Percentiles rank a stretch among this genome's conserved stretches.
phyloP scores from a whole-genome alignment of 2,329 filamentous ascomycete species.

The Pseudopyrenochaeta lycopersici region DNA sequence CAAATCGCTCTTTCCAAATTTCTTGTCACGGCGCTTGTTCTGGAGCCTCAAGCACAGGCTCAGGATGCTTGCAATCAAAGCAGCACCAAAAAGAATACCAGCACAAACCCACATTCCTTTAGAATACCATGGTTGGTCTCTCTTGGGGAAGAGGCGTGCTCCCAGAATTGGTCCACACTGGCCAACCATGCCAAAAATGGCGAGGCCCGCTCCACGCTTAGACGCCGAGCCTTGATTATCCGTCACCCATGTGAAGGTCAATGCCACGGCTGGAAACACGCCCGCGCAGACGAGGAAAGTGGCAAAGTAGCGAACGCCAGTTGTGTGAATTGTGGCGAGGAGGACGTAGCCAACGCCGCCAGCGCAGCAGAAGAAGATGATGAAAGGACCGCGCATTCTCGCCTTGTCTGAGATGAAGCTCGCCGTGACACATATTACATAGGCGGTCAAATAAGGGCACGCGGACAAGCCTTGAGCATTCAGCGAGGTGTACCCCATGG shows the following conservation, averaged over 20 bases:
- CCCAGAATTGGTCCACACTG: too few relatives aligned
- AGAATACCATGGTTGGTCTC: too few relatives aligned
- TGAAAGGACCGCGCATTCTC: slow-evolving; percentile 46
- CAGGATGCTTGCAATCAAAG: too few relatives aligned
- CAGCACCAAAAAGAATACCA: too few relatives aligned
- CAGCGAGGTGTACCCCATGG: slow-evolving; percentile 52
- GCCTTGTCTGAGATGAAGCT: slow-evolving; percentile 50
- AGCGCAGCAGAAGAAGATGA: slow-evolving; percentile 36
- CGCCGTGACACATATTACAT: slow-evolving; percentile 43
- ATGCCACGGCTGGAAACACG: slow-evolving; percentile 40
- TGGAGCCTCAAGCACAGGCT: too few relatives aligned
- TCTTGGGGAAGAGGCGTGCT: too few relatives aligned
- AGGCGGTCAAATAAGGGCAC: slow-evolving; percentile 53
- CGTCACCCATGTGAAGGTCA: slow-evolving; percentile 44
- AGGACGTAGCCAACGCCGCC: slow-evolving; percentile 48
- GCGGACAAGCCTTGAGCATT: slow-evolving; percentile 55
- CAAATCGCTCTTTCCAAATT: too few relatives aligned
- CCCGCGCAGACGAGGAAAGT: slow-evolving; percentile 50
- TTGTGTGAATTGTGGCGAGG: slow-evolving; percentile 29
- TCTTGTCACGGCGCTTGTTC: too few relatives aligned
- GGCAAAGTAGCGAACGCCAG: slow-evolving; percentile 48
- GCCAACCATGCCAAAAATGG: slow-evolving; percentile 33
- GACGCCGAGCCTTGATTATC: slow-evolving; percentile 44
- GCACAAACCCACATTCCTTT: too few relatives aligned
- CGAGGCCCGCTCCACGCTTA: slow-evolving; percentile 37